Evolutionary conservation across 2,329 filamentous ascomycete species (phyloP).

Genomic region (Penicillium frequentans): DNA sequence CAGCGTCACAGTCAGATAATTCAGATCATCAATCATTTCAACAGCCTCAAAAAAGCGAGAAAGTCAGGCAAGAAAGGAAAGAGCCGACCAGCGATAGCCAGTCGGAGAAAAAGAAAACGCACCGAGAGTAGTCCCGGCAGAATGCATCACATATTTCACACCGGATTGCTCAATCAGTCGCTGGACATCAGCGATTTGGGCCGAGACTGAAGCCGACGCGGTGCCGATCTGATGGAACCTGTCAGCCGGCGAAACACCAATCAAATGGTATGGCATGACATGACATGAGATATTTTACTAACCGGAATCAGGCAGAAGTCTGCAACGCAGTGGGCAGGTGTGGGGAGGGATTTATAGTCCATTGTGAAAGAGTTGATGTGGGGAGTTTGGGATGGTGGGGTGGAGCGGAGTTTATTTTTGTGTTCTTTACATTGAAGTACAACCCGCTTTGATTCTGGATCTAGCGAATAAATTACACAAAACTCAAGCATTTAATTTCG

Average conservation of each 20-base stretch:
- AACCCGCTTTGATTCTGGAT: neutral
- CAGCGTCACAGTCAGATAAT: neutral
- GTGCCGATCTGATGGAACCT: conserved; percentile 69
- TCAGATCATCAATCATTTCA: neutral
- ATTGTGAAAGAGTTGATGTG: conserved; percentile 10
- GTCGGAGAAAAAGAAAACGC: conserved; percentile 13
- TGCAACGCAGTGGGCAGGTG: conserved; percentile 74
- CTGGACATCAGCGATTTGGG: conserved; percentile 87
- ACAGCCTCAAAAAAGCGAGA: neutral
- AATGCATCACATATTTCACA: conserved; percentile 85
- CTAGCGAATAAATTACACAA: neutral
- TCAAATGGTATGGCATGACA: neutral
- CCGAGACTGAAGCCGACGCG: conserved; percentile 69
- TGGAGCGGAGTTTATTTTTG: neutral
- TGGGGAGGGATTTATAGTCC: conserved; percentile 43
- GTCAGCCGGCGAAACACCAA: neutral
- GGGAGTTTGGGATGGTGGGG: neutral
- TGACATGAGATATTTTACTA: conserved; percentile 27
- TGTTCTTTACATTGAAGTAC: neutral
- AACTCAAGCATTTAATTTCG: neutral
- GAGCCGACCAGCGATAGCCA: neutral
- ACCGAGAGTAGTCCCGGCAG: conserved; percentile 90
- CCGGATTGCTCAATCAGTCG: conserved; percentile 78
- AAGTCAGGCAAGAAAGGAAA: neutral
- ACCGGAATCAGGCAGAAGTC: conserved; percentile 92